phyloP scores from a whole-genome alignment of 768 basidiomycete genomes.

The Serendipita sp. region DNA sequence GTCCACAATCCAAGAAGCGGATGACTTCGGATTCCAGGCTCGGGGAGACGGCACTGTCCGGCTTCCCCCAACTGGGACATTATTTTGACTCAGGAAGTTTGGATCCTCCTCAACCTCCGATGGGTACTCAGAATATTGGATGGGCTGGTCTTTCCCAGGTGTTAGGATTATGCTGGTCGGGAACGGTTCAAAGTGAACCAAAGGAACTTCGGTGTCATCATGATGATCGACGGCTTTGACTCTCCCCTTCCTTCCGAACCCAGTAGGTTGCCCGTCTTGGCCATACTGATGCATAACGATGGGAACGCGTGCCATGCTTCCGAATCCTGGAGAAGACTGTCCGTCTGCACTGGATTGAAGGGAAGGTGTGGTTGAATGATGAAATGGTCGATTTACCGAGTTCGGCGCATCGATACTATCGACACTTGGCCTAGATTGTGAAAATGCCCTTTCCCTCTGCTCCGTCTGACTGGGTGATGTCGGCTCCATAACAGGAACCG shows the following conservation, averaged over 20 bases:
- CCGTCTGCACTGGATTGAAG: neutral
- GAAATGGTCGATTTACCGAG: neutral
- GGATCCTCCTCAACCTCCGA: neutral
- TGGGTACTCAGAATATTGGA: neutral
- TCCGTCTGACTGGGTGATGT: neutral
- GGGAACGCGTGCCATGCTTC: neutral
- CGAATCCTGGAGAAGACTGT: neutral
- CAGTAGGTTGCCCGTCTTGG: conserved; percentile 4
- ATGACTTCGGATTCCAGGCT: neutral
- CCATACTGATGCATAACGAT: conserved; percentile 6
- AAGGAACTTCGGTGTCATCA: neutral
- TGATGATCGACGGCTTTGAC: neutral
- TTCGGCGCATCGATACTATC: neutral
- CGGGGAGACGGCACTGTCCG: neutral
- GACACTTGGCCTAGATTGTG: neutral
- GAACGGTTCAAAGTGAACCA: conserved; percentile 4
- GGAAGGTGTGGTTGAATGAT: neutral
- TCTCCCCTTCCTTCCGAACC: conserved; percentile 1
- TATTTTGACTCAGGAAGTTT: neutral
- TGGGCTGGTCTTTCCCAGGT: neutral
- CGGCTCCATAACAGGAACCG: neutral
- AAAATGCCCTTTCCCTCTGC: neutral
- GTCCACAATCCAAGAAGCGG: conserved; percentile 2
- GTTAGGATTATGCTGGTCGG: neutral
- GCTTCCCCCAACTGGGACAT: neutral